A percentile compares a stretch with the other conserved stretches of the same genome.
Conservation (phyloP, 306 rosid species). For the Gleditsia sinensis region DNA sequence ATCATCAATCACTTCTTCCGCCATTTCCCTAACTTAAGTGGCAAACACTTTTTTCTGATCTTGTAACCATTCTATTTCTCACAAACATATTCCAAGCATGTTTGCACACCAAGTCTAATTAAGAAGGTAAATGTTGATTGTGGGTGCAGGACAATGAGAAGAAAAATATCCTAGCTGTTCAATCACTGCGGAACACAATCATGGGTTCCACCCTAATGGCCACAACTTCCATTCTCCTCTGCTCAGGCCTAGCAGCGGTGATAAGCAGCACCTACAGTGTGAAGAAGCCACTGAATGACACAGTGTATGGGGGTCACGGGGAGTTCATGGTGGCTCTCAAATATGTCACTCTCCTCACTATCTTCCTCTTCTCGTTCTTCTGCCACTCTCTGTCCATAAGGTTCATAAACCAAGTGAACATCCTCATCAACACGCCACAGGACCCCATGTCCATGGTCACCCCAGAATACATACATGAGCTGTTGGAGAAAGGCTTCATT, state of each 20-base stretch:
- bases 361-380: conserved; percentile 84
- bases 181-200: conserved; percentile 77
- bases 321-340: conserved; percentile 90
- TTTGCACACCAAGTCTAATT: not conserved
- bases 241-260: conserved; percentile 86
- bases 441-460: conserved; percentile 57
- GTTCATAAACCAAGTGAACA: conserved; percentile 87
- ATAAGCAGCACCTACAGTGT: conserved; percentile 94
- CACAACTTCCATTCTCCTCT: conserved; percentile 77
- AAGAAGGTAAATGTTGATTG: not conserved
- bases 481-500: conserved; percentile 72
- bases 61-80: conserved; percentile 4
- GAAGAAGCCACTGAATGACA: conserved; percentile 79
- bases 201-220: conserved; percentile 99
- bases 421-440: conserved; percentile 75
- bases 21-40: not conserved
- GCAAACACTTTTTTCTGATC: conserved; percentile 8
- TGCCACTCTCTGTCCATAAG: conserved; percentile 89
- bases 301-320: conserved; percentile 84
- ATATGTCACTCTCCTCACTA: conserved; percentile 72
- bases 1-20: not conserved
- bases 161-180: conserved; percentile 90
- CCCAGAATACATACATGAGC: conserved; percentile 58
- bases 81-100: not conserved
- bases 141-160: conserved; percentile 91